Percentiles rank a stretch among this genome's conserved stretches.
phyloP scores from a whole-genome alignment of 306 rosid species.

The Gastrolobium bilobum region DNA sequence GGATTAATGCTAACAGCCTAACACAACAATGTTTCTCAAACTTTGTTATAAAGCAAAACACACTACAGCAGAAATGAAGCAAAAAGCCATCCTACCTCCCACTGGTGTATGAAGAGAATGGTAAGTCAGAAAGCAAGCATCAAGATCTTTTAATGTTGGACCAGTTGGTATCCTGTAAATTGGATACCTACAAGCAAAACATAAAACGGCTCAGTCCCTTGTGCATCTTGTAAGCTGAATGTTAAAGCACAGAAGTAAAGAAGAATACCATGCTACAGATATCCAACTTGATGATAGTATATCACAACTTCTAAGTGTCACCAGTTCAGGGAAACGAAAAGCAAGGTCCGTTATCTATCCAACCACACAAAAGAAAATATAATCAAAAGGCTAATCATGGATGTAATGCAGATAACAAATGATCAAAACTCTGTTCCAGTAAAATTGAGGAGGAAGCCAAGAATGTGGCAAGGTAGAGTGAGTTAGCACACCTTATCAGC shows the following conservation, averaged over 20 bases:
- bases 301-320: constrained; percentile 84
- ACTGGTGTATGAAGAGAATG: constrained; percentile 70
- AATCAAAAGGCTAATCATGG: constrained; percentile 39
- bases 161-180: constrained; percentile 97
- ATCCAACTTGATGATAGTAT: constrained; percentile 82
- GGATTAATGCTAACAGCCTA: constrained; percentile 12
- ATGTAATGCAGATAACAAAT: constrained; percentile 2
- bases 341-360: constrained; percentile 83
- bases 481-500: constrained; percentile 78
- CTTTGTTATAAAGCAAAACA: constrained; percentile 15
- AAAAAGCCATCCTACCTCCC: constrained; percentile 63
- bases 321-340: constrained; percentile 69
- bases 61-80: not conserved
- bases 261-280: constrained; percentile 90
- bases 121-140: constrained; percentile 92
- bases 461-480: not conserved
- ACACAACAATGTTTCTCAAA: constrained; percentile 36
- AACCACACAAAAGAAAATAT: constrained; percentile 34
- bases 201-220: constrained; percentile 42
- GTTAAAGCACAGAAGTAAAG: constrained; percentile 42
- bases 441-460: constrained; percentile 3
- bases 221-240: not conserved
- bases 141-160: constrained; percentile 88
- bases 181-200: constrained; percentile 77
- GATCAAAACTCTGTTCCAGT: not conserved